Evolutionary conservation across 306 rosid genomes (phyloP), one percentile per base, ranked within the genome.

Genomic region (Comarum palustre): DNA sequence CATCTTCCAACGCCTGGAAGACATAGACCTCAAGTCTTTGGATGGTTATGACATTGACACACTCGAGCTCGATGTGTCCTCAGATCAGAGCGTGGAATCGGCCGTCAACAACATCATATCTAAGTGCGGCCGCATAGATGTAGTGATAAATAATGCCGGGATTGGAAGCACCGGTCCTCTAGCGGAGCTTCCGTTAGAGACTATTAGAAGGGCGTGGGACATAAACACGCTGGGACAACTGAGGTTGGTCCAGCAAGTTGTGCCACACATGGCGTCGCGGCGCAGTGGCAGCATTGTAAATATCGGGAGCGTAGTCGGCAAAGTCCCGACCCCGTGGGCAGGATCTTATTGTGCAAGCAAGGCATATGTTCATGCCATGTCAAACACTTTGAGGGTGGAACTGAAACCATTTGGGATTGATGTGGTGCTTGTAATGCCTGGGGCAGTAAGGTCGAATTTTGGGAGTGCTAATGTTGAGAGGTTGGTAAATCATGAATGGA

Each of bases 291-390:
- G 58, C 27, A 90, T 90, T 7, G 92, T 93, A 1, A 93, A 93
- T 47, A 54, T 93, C 16, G 97, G 96, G 0, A 93, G 96, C 14
- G 72, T 89, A 0, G 98, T 90, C 0, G 97, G 96, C 1, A 66
- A 54, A 4, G 89, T 84, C 24, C 66, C 98, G 6, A 93, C 96
- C 0, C 98, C 98, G 0, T 93, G 98, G 97, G 89, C 90, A 4
- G 98, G 97, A 27, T 79, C 96, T 25, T 89, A 87, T 34, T 93
- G 97, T 69, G 83, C 90, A 19, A 91, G 84, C 46, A 93, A 87
- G 68, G 96, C 96, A 8, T 78, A 83, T 0, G 86, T 87, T 47
- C 90, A 87, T 31, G 92, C 96, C 25, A 82, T 93, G 84, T 78
- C 97, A 22, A 62, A 87, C 66, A 79, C 81, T 29, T 65, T 90